Evolutionary conservation across 805 yeast genomes (phyloP).

Genomic region (Yamadazyma phyllophila): DNA sequence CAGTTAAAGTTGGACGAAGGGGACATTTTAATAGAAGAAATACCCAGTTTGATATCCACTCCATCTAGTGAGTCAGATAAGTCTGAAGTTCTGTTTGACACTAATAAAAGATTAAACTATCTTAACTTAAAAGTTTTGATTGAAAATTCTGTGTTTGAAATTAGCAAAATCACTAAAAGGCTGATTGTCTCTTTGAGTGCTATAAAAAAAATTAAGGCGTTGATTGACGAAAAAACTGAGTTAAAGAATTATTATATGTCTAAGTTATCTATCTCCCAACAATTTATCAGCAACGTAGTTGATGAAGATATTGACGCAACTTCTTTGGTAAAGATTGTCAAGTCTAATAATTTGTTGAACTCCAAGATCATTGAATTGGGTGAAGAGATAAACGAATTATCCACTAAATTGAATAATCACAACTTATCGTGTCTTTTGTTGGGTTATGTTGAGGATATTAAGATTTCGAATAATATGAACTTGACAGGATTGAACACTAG

Average conservation of each 20-base stretch:
- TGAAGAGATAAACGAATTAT: slow-evolving; percentile 29
- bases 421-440: slow-evolving; percentile 44
- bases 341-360: slow-evolving; percentile 32
- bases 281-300: slow-evolving; percentile 30
- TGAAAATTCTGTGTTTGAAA: slow-evolving; percentile 44
- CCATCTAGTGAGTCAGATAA: slow-evolving; percentile 22
- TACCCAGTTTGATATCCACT: slow-evolving; percentile 19
- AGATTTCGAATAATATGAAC: slow-evolving; percentile 17
- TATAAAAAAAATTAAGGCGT: slow-evolving; percentile 26
- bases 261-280: slow-evolving; percentile 31
- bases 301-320: slow-evolving; percentile 25
- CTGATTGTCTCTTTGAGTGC: slow-evolving; percentile 31
- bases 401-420: slow-evolving; percentile 35
- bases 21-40: slow-evolving; percentile 18
- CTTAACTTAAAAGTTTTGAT: slow-evolving; percentile 42
- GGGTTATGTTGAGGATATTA: slow-evolving; percentile 48
- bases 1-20: slow-evolving; percentile 31
- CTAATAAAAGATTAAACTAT: slow-evolving; percentile 26
- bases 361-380: slow-evolving; percentile 24
- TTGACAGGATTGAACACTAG: neutral
- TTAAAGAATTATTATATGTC: slow-evolving; percentile 28
- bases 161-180: slow-evolving; percentile 31
- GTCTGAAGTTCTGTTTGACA: slow-evolving; percentile 5
- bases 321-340: slow-evolving; percentile 29
- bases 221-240: slow-evolving; percentile 29